Evolutionary conservation across 768 basidiomycete genomes (phyloP), one percentile per base, ranked within the genome.

Genomic region (Suillus plorans): DNA sequence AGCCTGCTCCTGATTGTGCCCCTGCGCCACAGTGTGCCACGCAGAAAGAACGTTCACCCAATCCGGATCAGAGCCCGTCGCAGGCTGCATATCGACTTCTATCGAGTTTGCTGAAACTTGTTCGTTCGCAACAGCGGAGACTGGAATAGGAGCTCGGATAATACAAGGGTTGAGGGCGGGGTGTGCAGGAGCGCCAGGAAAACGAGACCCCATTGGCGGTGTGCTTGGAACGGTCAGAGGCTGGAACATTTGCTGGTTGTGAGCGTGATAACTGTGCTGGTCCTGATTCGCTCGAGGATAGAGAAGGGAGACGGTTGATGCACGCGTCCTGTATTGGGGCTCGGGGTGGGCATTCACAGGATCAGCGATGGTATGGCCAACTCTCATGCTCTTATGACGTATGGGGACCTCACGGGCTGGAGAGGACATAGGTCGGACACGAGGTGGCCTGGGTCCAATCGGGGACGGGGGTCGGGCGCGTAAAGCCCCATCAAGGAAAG

Each of bases 391-490:
- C 70, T 68, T 76, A 56, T 74, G 76, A 13, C 72, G 72, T 13
- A 71, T 70, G 1, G 73, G 75, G 16, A 67, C 72, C 53, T 73
- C 72, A 25, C 69, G 50, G 20, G 67, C 69, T 1, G 72, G 77
- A 25, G 77, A 74, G 8, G 74, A 73, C 57, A 73, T 65, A 1
- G 73, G 77, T 22, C 74, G 73, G 44, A 66, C 64, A 66, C 65
- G 77, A 61, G 62, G 74, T 16, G 80, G 74, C 5, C 86, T 81
- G 8, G 86, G 85, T 18, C 85, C 85, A 25, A 78, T 76, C n/a
- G 85, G 85, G 25, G 84, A 84, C 6, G 81, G 75, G 3, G 83
- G 79, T 50, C 81, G 78, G 57, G 80, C 77, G 52, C 80, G 79
- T 65, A 79, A 78, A 39, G 71, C 39, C 1, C 72, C 68, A 53